Percentiles rank a stretch among this genome's conserved stretches.
These are phyloP conservation scores for Cercospora sojina DNA, from an alignment of 2,329 filamentous ascomycete genomes.

Conservation along the genomic window DNA sequence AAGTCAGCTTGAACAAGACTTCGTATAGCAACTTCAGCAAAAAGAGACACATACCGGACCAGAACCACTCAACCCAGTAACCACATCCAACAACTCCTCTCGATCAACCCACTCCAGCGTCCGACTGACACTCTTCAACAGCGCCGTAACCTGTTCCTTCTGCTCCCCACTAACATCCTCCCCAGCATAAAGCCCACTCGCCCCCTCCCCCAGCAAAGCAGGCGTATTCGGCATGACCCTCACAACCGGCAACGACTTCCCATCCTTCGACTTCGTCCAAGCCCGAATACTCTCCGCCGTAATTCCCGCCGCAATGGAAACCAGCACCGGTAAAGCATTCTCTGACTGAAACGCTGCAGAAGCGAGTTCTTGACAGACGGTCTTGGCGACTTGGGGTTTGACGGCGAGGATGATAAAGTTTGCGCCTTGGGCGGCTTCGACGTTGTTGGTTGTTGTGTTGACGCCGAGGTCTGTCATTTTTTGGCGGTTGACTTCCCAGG, in stretches of 20 bases:
- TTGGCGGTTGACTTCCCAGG: constrained; percentile 33
- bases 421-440: constrained; percentile 28
- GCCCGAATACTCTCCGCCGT: constrained; percentile 26
- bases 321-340: constrained; percentile 25
- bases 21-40: neutral
- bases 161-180: constrained; percentile 27
- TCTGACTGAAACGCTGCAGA: constrained; percentile 22
- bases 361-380: constrained; percentile 31
- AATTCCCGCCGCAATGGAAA: constrained; percentile 33
- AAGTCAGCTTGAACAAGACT: neutral
- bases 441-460: constrained; percentile 29
- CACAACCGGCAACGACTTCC: constrained; percentile 28
- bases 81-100: constrained; percentile 32
- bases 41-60: constrained; percentile 27
- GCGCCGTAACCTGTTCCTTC: constrained; percentile 25
- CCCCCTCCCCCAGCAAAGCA: constrained; percentile 32
- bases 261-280: constrained; percentile 28
- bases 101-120: constrained; percentile 32
- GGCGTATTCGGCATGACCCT: constrained; percentile 35
- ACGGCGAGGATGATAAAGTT: constrained; percentile 33
- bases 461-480: constrained; percentile 34
- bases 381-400: constrained; percentile 33
- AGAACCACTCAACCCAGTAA: constrained; percentile 32
- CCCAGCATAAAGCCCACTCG: constrained; percentile 30
- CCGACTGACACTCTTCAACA: constrained; percentile 30